Percentiles rank a stretch among this genome's conserved stretches.
Conservation (phyloP, 176 grass and related monocot genomes). For the Aechmea fasciata region DNA sequence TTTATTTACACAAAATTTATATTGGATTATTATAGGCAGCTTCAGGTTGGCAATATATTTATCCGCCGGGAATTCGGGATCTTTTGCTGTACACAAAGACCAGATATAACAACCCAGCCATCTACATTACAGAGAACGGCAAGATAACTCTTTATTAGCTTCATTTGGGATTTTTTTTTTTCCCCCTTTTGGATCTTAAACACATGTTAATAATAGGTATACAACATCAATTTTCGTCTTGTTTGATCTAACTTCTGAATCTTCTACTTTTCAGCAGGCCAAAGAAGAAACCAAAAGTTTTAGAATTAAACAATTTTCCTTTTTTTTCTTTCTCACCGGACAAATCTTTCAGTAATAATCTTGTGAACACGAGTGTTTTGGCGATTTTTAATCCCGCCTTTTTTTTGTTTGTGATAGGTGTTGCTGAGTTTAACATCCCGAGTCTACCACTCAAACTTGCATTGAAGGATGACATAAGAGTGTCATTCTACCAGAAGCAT, state of each 20-base stretch:
- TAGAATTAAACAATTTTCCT: too few relatives aligned
- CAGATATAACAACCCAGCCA: constrained; percentile 32
- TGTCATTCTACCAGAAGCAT: constrained; percentile 48
- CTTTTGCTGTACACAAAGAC: constrained; percentile 41
- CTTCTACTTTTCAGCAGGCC: too few relatives aligned
- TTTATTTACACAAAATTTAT: not conserved
- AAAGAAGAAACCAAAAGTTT: too few relatives aligned
- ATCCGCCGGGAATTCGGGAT: constrained; percentile 34
- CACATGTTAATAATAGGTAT: not conserved
- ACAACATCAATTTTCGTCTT: not conserved
- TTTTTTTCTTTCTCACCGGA: too few relatives aligned
- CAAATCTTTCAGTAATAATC: too few relatives aligned
- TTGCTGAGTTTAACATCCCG: constrained; percentile 26
- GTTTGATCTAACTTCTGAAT: not conserved
- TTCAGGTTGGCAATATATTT: constrained; percentile 42
- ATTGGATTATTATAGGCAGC: constrained; percentile 11
- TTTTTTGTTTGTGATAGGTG: constrained; percentile 10
- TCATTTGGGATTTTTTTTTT: not conserved
- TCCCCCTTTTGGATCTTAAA: not conserved
- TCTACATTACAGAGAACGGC: constrained; percentile 62
- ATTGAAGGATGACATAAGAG: constrained; percentile 40
- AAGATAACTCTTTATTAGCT: not conserved
- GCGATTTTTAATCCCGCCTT: too few relatives aligned
- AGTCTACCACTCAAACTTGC: constrained; percentile 37
- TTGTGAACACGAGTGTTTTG: too few relatives aligned